Conservation (phyloP, 2,329 filamentous ascomycete species). For the Ascochyta rabiei region DNA sequence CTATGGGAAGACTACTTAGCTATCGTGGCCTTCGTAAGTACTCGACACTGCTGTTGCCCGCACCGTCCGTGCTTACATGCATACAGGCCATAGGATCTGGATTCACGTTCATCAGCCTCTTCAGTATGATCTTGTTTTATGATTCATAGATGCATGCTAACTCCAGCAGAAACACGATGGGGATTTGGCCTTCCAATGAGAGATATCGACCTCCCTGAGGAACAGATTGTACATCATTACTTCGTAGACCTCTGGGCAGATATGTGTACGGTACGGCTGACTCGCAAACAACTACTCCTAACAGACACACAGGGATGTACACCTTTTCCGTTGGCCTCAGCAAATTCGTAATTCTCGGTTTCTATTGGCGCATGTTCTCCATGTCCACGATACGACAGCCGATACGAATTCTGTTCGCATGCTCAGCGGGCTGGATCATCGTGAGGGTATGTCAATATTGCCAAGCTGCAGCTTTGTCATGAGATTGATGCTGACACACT, state of each 20-base stretch:
- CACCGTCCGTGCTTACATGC: constrained; percentile 5
- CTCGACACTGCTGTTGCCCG: not conserved
- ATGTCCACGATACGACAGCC: constrained; percentile 26
- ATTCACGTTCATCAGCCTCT: constrained; percentile 31
- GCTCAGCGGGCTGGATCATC: constrained; percentile 24
- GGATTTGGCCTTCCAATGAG: constrained; percentile 25
- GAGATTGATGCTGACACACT: not conserved
- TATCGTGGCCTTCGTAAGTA: constrained; percentile 29
- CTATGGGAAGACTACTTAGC: constrained; percentile 32
- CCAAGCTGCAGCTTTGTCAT: too few species aligned
- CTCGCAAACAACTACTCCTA: not conserved
- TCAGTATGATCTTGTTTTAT: constrained; percentile 19
- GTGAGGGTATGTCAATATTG: constrained; percentile 16
- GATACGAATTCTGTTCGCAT: constrained; percentile 23
- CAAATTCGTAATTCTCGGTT: constrained; percentile 31
- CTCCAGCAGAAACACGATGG: constrained; percentile 30
- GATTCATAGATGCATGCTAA: constrained; percentile 3
- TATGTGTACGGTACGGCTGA: constrained; percentile 19
- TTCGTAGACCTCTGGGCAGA: constrained; percentile 29
- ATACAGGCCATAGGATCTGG: constrained; percentile 21
- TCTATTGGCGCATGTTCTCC: constrained; percentile 33
- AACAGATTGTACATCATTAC: constrained; percentile 25
- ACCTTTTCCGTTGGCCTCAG: constrained; percentile 31
- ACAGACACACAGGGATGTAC: constrained; percentile 21
- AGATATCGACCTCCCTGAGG: constrained; percentile 20